Evolutionary conservation across 352 stramenopile species (phyloP), one percentile per base, ranked within the genome.

Genomic region (Phytophthora rubi): DNA sequence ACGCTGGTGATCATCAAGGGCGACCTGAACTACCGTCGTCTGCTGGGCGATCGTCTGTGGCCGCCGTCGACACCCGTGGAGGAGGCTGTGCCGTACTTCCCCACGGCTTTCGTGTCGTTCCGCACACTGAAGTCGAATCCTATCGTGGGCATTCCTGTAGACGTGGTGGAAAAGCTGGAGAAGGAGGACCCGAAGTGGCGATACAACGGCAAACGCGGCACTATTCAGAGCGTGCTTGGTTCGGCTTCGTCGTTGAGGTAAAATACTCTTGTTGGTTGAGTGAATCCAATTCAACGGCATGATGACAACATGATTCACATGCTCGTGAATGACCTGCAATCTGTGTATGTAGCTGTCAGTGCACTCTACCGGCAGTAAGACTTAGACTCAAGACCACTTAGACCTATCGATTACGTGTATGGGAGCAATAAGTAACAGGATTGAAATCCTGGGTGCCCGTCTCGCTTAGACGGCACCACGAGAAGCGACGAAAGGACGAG

Each of bases 1-100:
- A 79, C 92, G 53, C 81, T 99, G 37, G 92, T 98, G 55, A 98
- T 99, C 77, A 83, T 98, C 15, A 99, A 99, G 75, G 97, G 97
- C n/a, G 97, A 99, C 76, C 92, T 98, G 37, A 99, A 99, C 77
- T 99, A 99, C 79, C 87, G 97, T 16, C 90, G 97, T 6, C 72
- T 99, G 13, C 74, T 99, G 2, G 95, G 96, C 4, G 97, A 99
- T 73, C 85, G 94, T 39, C 77, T 92, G 64, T 99, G 96, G 96
- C 81, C 83, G 8, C 82, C 91, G 32, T 85, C 88, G 32, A 95
- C 88, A 9, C 86, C 88, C 0, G 91, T 99, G 62, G 61, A 89
- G 30, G 77, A 97, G 37, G 92, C 98, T 3, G 74, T 93, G 32
- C 75, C 86, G 28, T 97, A 92, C 26, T 30, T 30, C 26, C 81